Evolutionary conservation across 108 stramenopile genomes (phyloP).

Genomic region (Bacterosira constricta): DNA sequence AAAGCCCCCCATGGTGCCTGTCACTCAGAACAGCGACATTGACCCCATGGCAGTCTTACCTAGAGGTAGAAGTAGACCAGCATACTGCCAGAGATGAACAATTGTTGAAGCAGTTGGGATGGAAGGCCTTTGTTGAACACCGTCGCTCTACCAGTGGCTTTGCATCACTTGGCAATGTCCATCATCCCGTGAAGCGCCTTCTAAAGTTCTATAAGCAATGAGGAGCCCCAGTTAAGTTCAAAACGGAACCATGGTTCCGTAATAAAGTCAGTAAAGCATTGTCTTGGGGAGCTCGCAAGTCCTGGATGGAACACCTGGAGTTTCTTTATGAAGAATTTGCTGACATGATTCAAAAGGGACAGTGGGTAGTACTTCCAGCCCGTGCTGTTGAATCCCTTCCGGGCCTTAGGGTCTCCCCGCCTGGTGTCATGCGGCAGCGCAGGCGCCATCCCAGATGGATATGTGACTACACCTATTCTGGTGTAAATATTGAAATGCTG

Average conservation of each 20-base stretch:
- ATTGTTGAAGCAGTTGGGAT: not conserved
- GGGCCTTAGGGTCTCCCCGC: slow-evolving; percentile 8
- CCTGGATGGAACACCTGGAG: not conserved
- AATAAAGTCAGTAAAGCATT: not conserved
- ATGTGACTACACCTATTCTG: slow-evolving; percentile 32
- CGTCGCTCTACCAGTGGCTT: not conserved
- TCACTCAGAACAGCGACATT: no score
- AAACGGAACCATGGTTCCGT: slow-evolving; percentile 13
- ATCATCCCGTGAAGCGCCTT: slow-evolving; percentile 34
- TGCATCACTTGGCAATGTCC: slow-evolving; percentile 1
- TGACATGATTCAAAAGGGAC: slow-evolving; percentile 3
- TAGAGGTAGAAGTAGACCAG: no score
- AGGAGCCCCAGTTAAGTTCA: slow-evolving; percentile 32
- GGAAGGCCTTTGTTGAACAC: not conserved
- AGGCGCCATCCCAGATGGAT: slow-evolving; percentile 33
- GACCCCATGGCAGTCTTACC: no score
- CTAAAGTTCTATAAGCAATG: slow-evolving; percentile 11
- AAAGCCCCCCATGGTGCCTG: no score
- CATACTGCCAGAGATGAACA: not conserved
- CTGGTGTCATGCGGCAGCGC: slow-evolving; percentile 42
- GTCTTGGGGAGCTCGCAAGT: not conserved
- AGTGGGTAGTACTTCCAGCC: slow-evolving; percentile 34
- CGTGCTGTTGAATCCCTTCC: slow-evolving; percentile 3
- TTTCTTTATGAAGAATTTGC: not conserved
- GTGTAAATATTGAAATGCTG: slow-evolving; percentile 11